Evolutionary conservation across 2,329 filamentous ascomycete species (phyloP), one percentile per base, ranked within the genome.

Genomic region (Amylocarpus encephaloides): DNA sequence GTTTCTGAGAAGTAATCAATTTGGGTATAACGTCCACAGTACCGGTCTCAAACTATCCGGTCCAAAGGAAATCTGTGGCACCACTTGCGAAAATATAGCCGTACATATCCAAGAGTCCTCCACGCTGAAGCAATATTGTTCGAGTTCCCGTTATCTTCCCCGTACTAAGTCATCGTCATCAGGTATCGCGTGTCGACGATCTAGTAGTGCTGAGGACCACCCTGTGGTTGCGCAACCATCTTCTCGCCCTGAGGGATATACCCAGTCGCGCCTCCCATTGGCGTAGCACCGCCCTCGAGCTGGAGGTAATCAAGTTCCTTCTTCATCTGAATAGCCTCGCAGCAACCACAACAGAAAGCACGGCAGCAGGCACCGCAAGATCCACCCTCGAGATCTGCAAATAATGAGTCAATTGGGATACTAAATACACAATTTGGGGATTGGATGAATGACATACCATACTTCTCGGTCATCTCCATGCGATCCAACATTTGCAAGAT

Each of bases 401-500:
- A 26, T 4, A 44, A 10, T 16, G 4, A 19, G 5, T 44, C 7
- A 13, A 39, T 10, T 19, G 38, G n/a, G 9, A 3, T 9, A 2
- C 9, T 16, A 33, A 11, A n/a, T n/a, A n/a, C n/a, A n/a, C n/a
- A 9, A 33, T 6, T 10, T 34, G 29, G 18, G 19, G 11, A 6
- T 6, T 29, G 26, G 1, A 33, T 15, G 22, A 29, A 19, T 15
- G 15, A 40, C 49, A n/a, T 48, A 48, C 49, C 46, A 36, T 52
- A 42, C 39, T 52, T 52, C 13, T 36, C 26, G 5, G 16, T 18
- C 50, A 52, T 46, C 7, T 48, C 46, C 19, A 30, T 19, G 11
- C 50, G 40, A 18, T 52, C 50, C 6, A 52, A 22, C 46, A 52
- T 48, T 30, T 45, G 45, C 41, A 52, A 18, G 16, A 52, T 43